Conservation (phyloP, 1,139 yeast genomes). For the Protomyces inundatus region DNA sequence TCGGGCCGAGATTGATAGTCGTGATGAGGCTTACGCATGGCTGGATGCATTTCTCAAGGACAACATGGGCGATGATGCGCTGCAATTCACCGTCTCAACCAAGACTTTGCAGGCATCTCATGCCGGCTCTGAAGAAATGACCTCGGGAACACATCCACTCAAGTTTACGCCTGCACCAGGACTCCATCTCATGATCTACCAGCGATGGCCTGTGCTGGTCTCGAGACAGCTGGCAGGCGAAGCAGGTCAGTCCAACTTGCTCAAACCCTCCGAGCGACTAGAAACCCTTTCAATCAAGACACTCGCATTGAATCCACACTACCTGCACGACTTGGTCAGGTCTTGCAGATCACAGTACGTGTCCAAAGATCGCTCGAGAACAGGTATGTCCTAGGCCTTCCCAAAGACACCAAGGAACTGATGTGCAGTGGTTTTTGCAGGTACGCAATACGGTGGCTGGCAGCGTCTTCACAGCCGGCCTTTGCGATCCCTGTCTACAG, state of each 20-base stretch:
- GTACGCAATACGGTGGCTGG: constrained; percentile 23
- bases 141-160: neutral
- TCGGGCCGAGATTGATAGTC: constrained; percentile 19
- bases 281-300: constrained; percentile 18
- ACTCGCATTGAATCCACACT: constrained; percentile 4
- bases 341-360: constrained; percentile 8
- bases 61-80: constrained; percentile 9
- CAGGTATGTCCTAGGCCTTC: neutral
- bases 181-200: neutral
- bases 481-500: constrained; percentile 77
- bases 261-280: constrained; percentile 14
- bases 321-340: constrained; percentile 5
- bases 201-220: constrained; percentile 13
- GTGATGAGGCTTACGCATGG: constrained; percentile 22
- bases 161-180: constrained; percentile 18
- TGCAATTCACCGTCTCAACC: constrained; percentile 18
- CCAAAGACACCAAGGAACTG: neutral
- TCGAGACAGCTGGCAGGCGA: constrained; percentile 11
- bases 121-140: neutral
- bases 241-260: constrained; percentile 18
- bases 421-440: constrained; percentile 6
- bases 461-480: constrained; percentile 49
- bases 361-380: constrained; percentile 17
- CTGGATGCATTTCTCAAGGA: constrained; percentile 4
- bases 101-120: neutral